These are phyloP conservation scores for Colletotrichum sp. DNA, from an alignment of 2,329 filamentous ascomycete genomes.

Conservation along the genomic window DNA sequence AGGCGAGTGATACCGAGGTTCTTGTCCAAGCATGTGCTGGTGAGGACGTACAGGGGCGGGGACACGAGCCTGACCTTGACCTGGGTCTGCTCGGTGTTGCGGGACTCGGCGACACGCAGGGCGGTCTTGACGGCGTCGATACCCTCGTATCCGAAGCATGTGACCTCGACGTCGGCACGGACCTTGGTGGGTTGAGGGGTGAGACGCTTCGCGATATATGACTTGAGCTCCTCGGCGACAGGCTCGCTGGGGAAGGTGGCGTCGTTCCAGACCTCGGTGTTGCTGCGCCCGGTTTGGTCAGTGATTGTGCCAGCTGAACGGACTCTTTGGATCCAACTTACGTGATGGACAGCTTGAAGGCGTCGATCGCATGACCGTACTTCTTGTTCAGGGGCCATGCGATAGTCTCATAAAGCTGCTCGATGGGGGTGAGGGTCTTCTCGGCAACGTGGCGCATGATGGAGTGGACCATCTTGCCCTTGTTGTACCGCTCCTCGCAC, in stretches of 20 bases:
- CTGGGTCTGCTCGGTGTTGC: constrained; percentile 90
- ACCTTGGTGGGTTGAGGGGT: constrained; percentile 99
- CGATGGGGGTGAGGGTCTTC: constrained; percentile 94
- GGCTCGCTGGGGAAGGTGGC: constrained; percentile 86
- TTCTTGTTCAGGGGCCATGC: constrained; percentile 98
- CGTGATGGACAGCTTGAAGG: constrained; percentile 99
- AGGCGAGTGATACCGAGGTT: constrained; percentile 80
- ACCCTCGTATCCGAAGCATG: constrained; percentile 93
- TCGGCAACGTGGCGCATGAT: constrained; percentile 99
- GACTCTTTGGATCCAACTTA: constrained; percentile 46
- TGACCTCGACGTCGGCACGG: constrained; percentile 95
- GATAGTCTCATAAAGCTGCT: constrained; percentile 91
- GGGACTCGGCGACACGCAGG: constrained; percentile 86
- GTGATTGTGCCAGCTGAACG: neutral
- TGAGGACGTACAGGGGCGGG: constrained; percentile 94
- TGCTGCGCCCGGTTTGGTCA: constrained; percentile 55
- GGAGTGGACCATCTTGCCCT: constrained; percentile 98
- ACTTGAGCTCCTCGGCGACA: constrained; percentile 87
- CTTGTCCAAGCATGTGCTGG: constrained; percentile 96
- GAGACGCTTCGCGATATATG: constrained; percentile 95
- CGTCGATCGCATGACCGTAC: constrained; percentile 95
- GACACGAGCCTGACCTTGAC: constrained; percentile 99
- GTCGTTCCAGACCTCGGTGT: constrained; percentile 95
- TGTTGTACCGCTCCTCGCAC: constrained; percentile 99
- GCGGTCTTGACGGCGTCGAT: constrained; percentile 98